Percentiles rank a stretch among this genome's conserved stretches.
These are phyloP conservation scores for Collybia mongolica DNA, from an alignment of 768 basidiomycete genomes.

Conservation along the genomic window DNA sequence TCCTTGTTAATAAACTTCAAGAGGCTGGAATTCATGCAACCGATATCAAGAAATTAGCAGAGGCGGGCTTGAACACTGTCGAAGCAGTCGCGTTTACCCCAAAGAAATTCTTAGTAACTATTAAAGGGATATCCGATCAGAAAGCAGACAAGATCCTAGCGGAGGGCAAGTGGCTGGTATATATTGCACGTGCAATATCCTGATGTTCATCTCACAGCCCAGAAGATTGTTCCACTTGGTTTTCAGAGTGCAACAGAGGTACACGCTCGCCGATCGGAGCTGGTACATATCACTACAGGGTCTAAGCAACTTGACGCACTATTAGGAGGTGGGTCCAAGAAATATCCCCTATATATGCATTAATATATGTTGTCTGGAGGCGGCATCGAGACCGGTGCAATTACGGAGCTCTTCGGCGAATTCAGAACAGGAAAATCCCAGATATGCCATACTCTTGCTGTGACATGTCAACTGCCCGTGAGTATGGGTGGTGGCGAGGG, in stretches of 20 bases:
- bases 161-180: slow-evolving; percentile 63
- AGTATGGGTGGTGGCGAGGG: slow-evolving; percentile 99
- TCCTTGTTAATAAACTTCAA: slow-evolving; percentile 81
- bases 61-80: slow-evolving; percentile 90
- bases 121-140: slow-evolving; percentile 95
- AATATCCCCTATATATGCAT: slow-evolving; percentile 5
- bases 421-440: slow-evolving; percentile 99
- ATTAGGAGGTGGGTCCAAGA: slow-evolving; percentile 66
- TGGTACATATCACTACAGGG: slow-evolving; percentile 96
- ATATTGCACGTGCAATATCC: slow-evolving; percentile 1
- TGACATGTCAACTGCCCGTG: slow-evolving; percentile 96
- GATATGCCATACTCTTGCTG: slow-evolving; percentile 95
- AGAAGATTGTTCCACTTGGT: slow-evolving; percentile 94
- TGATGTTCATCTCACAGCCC: slow-evolving; percentile 48
- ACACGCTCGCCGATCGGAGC: slow-evolving; percentile 90
- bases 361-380: slow-evolving; percentile 39
- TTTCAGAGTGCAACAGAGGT: slow-evolving; percentile 99
- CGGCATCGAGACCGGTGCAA: slow-evolving; percentile 97
- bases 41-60: slow-evolving; percentile 93
- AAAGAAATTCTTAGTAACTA: slow-evolving; percentile 85
- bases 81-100: slow-evolving; percentile 97
- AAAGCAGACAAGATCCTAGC: slow-evolving; percentile 96
- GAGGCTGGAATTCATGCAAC: slow-evolving; percentile 87
- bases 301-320: slow-evolving; percentile 95
- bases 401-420: slow-evolving; percentile 98